phyloP scores from a whole-genome alignment of 208 protist genomes.

The Crithidia acanthocephali region DNA sequence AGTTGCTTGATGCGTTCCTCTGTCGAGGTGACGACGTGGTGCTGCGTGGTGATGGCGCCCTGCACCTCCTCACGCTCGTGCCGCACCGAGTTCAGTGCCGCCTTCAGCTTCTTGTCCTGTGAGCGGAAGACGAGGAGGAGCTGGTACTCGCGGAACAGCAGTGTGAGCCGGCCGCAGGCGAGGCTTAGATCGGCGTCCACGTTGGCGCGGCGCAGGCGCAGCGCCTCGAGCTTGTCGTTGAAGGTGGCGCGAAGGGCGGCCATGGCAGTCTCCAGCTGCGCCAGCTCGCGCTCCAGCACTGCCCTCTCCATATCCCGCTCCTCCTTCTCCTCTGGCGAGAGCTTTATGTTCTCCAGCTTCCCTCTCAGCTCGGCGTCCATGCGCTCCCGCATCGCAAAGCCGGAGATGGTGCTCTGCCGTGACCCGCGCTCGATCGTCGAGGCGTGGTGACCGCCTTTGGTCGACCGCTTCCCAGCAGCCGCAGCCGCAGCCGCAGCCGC shows the following conservation, averaged over 20 bases:
- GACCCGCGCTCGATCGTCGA: constrained; percentile 39
- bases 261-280: constrained; percentile 54
- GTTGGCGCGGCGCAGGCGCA: constrained; percentile 83
- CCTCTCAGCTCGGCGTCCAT: constrained; percentile 79
- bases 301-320: constrained; percentile 70
- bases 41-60: constrained; percentile 64
- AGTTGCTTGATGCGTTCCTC: constrained; percentile 65
- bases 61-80: constrained; percentile 70
- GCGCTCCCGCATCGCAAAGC: constrained; percentile 71
- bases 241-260: constrained; percentile 62
- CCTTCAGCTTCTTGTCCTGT: constrained; percentile 77
- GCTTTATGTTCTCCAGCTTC: constrained; percentile 86
- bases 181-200: constrained; percentile 95
- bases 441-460: constrained; percentile 25
- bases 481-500: neutral
- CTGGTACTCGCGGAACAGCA: constrained; percentile 95
- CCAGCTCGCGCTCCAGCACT: constrained; percentile 70
- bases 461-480: constrained; percentile 4
- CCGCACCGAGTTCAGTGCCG: constrained; percentile 58
- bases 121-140: constrained; percentile 95
- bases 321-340: constrained; percentile 83
- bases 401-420: constrained; percentile 50
- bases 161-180: constrained; percentile 89
- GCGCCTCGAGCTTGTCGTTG: constrained; percentile 73
- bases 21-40: constrained; percentile 45